Evolutionary conservation across 1,284 basidiomycete genomes (phyloP).

Genomic region (Boletus sp.): DNA sequence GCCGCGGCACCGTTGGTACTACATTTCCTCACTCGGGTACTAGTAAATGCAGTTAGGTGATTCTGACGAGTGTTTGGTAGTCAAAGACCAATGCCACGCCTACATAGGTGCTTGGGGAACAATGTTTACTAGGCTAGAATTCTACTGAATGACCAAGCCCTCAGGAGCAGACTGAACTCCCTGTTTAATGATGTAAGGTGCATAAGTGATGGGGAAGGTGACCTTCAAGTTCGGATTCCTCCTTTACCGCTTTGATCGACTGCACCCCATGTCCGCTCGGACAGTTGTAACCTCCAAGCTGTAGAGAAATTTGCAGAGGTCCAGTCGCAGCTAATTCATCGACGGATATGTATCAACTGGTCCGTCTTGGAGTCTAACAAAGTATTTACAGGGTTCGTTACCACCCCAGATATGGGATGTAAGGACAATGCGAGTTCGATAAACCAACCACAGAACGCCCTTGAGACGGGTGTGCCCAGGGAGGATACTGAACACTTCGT

Average conservation of each 20-base stretch:
- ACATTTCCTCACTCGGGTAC: background rate
- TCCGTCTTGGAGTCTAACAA: background rate
- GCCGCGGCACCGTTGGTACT: background rate
- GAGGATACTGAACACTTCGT: background rate
- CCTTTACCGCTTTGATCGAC: background rate
- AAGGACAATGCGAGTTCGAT: background rate
- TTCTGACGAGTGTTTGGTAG: background rate
- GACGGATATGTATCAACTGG: background rate
- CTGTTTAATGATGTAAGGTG: background rate
- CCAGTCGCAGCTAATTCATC: background rate
- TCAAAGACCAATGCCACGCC: background rate
- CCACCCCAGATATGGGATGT: background rate
- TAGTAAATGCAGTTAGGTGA: background rate
- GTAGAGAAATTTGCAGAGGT: background rate
- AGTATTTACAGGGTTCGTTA: slow-evolving; percentile 10
- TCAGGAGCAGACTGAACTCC: background rate
- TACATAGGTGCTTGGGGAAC: background rate
- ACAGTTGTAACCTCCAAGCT: background rate
- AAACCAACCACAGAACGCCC: background rate
- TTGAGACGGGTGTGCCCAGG: background rate
- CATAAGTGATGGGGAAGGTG: background rate
- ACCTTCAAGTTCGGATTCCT: background rate
- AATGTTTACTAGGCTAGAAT: background rate
- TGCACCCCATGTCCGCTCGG: background rate
- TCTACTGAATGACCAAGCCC: background rate